A percentile compares a stretch with the other conserved stretches of the same genome.
phyloP scores from a whole-genome alignment of 495 filamentous ascomycete genomes.

The Neohortaea acidophila region DNA sequence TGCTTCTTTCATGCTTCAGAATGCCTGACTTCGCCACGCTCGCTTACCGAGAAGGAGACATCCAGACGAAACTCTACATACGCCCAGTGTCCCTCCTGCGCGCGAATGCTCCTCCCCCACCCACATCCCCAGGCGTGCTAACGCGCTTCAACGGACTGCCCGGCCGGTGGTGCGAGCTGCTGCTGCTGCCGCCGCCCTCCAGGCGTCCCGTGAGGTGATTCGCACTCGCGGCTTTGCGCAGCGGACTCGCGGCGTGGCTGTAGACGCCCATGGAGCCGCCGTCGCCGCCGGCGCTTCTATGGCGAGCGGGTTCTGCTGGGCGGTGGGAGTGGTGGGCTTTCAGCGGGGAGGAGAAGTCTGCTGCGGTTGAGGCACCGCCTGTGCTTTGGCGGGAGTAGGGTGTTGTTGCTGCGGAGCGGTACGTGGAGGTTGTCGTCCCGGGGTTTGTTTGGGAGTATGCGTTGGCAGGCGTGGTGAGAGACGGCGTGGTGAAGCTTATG shows the following conservation, averaged over 20 bases:
- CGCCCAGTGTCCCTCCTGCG: slow-evolving; percentile 12
- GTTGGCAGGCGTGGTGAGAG: slow-evolving; percentile 4
- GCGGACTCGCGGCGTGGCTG: slow-evolving; percentile 63
- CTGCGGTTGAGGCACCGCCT: slow-evolving; percentile 17
- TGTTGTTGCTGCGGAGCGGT: slow-evolving; percentile 19
- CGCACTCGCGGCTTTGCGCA: slow-evolving; percentile 42
- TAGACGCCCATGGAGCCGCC: slow-evolving; percentile 72
- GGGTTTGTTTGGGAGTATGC: slow-evolving; percentile 9
- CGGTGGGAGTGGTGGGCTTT: slow-evolving; percentile 26
- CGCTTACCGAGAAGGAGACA: too few relatives aligned
- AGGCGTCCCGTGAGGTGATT: slow-evolving; percentile 6
- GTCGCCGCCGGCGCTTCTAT: slow-evolving; percentile 34
- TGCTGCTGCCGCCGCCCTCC: too few relatives aligned
- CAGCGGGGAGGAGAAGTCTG: slow-evolving; percentile 39
- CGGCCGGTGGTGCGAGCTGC: not conserved
- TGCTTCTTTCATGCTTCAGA: too few relatives aligned
- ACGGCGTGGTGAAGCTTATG: slow-evolving; percentile 4
- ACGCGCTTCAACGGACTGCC: slow-evolving; percentile 18
- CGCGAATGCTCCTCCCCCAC: not conserved
- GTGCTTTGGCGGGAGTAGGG: slow-evolving; percentile 20
- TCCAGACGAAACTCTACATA: slow-evolving; percentile 13
- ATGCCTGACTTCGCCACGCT: too few relatives aligned
- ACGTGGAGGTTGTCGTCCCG: slow-evolving; percentile 11
- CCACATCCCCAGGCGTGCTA: slow-evolving; percentile 16
- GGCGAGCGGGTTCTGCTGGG: slow-evolving; percentile 15